Conservation (phyloP, 2,329 filamentous ascomycete species). For the Clarireedia hainanense region DNA sequence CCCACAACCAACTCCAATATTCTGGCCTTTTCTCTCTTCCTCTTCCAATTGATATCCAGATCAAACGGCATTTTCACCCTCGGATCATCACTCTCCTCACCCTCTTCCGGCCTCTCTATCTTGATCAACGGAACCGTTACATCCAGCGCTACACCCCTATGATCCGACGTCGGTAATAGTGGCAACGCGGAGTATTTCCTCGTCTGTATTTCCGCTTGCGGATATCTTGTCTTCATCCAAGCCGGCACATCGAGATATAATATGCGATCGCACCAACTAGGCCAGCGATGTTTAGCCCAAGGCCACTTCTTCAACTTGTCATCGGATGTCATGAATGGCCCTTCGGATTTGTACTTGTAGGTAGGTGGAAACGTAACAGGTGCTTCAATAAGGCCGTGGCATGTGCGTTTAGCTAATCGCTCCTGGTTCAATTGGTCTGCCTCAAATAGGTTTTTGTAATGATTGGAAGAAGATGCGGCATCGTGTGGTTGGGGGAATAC, state of each 20-base stretch:
- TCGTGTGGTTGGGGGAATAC: constrained; percentile 56
- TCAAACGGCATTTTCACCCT: constrained; percentile 45
- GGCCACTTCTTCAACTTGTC: constrained; percentile 47
- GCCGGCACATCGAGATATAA: constrained; percentile 61
- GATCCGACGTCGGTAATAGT: constrained; percentile 75
- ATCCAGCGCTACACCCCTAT: constrained; percentile 73
- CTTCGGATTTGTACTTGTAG: constrained; percentile 69
- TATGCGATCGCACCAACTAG: constrained; percentile 89
- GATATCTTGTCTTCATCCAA: constrained; percentile 36
- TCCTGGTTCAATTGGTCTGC: constrained; percentile 77
- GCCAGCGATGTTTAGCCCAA: constrained; percentile 79
- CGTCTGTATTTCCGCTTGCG: constrained; percentile 43
- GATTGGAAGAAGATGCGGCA: constrained; percentile 41
- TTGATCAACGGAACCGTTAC: constrained; percentile 51
- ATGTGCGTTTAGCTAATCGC: constrained; percentile 55
- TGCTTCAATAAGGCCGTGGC: constrained; percentile 73
- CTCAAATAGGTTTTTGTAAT: constrained; percentile 60
- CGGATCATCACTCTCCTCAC: constrained; percentile 29
- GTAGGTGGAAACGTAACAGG: constrained; percentile 77
- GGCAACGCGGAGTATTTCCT: constrained; percentile 67
- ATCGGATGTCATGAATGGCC: constrained; percentile 33
- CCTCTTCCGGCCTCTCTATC: constrained; percentile 14
- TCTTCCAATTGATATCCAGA: constrained; percentile 49
- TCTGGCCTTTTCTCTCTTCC: constrained; percentile 44
- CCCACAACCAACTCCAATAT: constrained; percentile 53